A percentile compares a stretch with the other conserved stretches of the same genome.
These are phyloP conservation scores for Aspergillus spinulosporus DNA, from an alignment of 2,329 filamentous ascomycete species.

Conservation along the genomic window DNA sequence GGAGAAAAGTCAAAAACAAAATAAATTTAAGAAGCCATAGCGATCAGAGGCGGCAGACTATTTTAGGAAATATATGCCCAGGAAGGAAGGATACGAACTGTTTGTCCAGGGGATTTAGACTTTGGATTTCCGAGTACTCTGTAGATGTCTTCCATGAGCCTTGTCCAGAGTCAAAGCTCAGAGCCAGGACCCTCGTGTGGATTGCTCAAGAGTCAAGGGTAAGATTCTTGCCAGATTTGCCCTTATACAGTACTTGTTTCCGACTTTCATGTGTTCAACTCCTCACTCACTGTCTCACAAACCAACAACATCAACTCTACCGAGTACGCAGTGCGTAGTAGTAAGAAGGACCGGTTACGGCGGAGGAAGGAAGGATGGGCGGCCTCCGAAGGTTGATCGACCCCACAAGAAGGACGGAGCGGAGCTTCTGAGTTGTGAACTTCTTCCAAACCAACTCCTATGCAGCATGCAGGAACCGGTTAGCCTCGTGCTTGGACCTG, in stretches of 20 bases:
- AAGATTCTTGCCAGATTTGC: not conserved
- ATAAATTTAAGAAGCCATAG: slow-evolving; percentile 10
- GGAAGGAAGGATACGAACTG: slow-evolving; percentile 4
- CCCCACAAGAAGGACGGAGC: slow-evolving; percentile 27
- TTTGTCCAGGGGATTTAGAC: slow-evolving; percentile 1
- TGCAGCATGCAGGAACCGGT: slow-evolving; percentile 17
- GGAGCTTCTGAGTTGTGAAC: slow-evolving; percentile 16
- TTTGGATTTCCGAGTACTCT: not conserved
- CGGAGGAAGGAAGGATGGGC: slow-evolving; percentile 19
- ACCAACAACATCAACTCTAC: slow-evolving; percentile 18
- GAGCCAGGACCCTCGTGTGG: too few species aligned
- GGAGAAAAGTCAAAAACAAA: slow-evolving; percentile 13
- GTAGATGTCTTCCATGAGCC: not conserved
- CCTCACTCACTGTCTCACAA: not conserved
- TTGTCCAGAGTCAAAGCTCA: not conserved
- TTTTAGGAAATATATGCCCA: slow-evolving; percentile 18
- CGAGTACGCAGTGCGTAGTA: slow-evolving; percentile 1
- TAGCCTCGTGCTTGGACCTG: slow-evolving; percentile 21
- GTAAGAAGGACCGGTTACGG: slow-evolving; percentile 8
- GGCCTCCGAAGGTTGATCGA: slow-evolving; percentile 29
- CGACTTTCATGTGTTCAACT: not conserved
- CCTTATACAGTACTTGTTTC: not conserved
- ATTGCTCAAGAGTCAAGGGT: not conserved
- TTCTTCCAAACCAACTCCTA: slow-evolving; percentile 9
- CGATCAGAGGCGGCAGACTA: slow-evolving; percentile 17